Base-by-base conservation (phyloP, 1,139 yeast species). In the Zygoascus sp. region DNA sequence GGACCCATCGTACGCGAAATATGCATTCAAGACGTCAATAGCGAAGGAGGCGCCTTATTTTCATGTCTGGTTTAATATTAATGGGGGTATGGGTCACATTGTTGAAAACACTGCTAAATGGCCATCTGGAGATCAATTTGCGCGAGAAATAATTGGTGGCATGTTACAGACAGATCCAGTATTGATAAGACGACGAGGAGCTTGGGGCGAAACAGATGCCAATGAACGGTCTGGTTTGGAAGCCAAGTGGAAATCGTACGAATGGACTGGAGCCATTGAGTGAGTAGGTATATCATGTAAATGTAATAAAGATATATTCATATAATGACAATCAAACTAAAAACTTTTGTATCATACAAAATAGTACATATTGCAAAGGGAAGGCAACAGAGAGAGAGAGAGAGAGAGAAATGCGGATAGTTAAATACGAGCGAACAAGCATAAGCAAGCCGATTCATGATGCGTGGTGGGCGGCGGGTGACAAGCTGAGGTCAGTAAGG, bases 71-170 rank as follows among this genome's bases (percentile, higher is more conserved):
- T 61, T 73, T 48, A 63, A 61, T 23, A 47, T 70, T 9, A 66
- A 70, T 45, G 79, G 78, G 9, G 80, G 80, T 0, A 47, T 72
- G 40, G 80, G 77, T 1, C 79, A 75, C 56, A 72, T 75, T n/a
- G 66, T 75, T 5, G 79, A 75, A 48, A 66, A 71, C 46, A 45
- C 56, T 0, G 44, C 54, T 1, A 43, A 47, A 8, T 75, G 79
- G 79, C 79, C 79, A 0, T 55, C 57, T 32, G 73, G 69, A 5
- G 79, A 74, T 50, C 48, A 65, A 36, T 73, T 75, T 58, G 76
- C 73, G 3, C 58, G 79, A 30, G 66, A 69, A 39, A 67, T 74
- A 6, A 58, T 75, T 32, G 79, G 76, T 9, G 76, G 76, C 3
- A 56, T 74, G 55, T 51, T 74, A 21, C 64, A 62, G 5, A 51